A percentile compares a stretch with the other conserved stretches of the same genome.
These are phyloP conservation scores for Phellopilus nigrolimitatus DNA, from an alignment of 1,284 basidiomycete genomes.

Conservation along the genomic window DNA sequence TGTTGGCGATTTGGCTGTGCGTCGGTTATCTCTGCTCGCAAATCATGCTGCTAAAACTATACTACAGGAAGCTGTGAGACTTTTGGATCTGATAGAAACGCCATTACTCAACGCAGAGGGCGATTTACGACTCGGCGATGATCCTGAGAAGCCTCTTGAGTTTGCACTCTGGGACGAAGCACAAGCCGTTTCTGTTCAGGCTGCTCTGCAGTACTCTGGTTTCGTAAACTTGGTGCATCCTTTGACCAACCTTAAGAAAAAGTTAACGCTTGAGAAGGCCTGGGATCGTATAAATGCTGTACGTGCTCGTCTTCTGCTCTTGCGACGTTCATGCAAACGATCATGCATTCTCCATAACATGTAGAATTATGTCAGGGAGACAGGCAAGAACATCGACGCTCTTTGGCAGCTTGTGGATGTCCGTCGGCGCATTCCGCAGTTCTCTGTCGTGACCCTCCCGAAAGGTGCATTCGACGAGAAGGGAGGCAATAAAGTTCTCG, in stretches of 20 bases:
- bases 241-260: constrained; percentile 48
- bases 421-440: constrained; percentile 33
- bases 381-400: constrained; percentile 50
- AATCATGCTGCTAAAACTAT: not conserved
- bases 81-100: constrained; percentile 17
- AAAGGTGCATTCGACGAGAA: constrained; percentile 27
- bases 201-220: constrained; percentile 42
- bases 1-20: constrained; percentile 70
- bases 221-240: constrained; percentile 58
- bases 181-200: constrained; percentile 52
- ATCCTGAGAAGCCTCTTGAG: constrained; percentile 48
- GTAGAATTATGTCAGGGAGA: constrained; percentile 54
- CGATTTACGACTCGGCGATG: constrained; percentile 43
- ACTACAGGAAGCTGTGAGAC: constrained; percentile 14
- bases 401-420: constrained; percentile 62
- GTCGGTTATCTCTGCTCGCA: constrained; percentile 19
- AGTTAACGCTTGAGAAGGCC: constrained; percentile 47
- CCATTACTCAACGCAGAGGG: constrained; percentile 28
- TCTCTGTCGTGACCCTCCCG: constrained; percentile 58
- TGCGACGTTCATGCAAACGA: not conserved
- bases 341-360: not conserved
- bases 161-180: constrained; percentile 54
- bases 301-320: constrained; percentile 23
- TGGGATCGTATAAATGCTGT: constrained; percentile 64
- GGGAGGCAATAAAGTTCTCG: constrained; percentile 21